Conservation (phyloP, 1,139 yeast species). For the Blastobotrys raffinosifermentans region DNA sequence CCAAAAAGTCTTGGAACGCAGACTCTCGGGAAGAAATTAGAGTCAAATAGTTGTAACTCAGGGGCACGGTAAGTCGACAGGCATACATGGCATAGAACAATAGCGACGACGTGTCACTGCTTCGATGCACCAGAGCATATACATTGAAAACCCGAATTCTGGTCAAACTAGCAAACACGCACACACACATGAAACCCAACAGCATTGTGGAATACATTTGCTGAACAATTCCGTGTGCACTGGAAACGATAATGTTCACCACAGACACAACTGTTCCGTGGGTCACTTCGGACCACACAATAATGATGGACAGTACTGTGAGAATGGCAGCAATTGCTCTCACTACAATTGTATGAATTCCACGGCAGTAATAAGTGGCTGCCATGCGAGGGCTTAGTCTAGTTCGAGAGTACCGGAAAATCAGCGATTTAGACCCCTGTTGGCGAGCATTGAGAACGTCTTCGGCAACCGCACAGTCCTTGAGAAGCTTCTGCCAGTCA, state of each 20-base stretch:
- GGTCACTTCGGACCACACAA: slow-evolving; percentile 68
- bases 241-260: slow-evolving; percentile 45
- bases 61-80: slow-evolving; percentile 75
- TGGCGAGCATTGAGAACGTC: slow-evolving; percentile 27
- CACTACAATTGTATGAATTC: slow-evolving; percentile 43
- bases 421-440: slow-evolving; percentile 19
- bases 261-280: slow-evolving; percentile 64
- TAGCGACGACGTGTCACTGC: slow-evolving; percentile 69
- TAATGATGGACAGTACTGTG: slow-evolving; percentile 44
- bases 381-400: slow-evolving; percentile 36
- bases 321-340: slow-evolving; percentile 39
- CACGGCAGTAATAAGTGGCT: slow-evolving; percentile 37
- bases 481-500: slow-evolving; percentile 37
- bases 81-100: slow-evolving; percentile 77
- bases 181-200: slow-evolving; percentile 61
- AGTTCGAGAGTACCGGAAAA: slow-evolving; percentile 28
- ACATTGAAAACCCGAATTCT: slow-evolving; percentile 65
- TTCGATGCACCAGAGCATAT: slow-evolving; percentile 61
- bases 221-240: slow-evolving; percentile 31
- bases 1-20: slow-evolving; percentile 52
- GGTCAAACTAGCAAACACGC: slow-evolving; percentile 62
- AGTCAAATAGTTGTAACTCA: slow-evolving; percentile 72
- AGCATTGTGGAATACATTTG: slow-evolving; percentile 39
- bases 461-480: slow-evolving; percentile 34
- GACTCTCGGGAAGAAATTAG: slow-evolving; percentile 47